Percentiles rank a stretch among this genome's conserved stretches.
These are phyloP conservation scores for Pichia kluyveri DNA, from an alignment of 805 yeast genomes.

Conservation along the genomic window DNA sequence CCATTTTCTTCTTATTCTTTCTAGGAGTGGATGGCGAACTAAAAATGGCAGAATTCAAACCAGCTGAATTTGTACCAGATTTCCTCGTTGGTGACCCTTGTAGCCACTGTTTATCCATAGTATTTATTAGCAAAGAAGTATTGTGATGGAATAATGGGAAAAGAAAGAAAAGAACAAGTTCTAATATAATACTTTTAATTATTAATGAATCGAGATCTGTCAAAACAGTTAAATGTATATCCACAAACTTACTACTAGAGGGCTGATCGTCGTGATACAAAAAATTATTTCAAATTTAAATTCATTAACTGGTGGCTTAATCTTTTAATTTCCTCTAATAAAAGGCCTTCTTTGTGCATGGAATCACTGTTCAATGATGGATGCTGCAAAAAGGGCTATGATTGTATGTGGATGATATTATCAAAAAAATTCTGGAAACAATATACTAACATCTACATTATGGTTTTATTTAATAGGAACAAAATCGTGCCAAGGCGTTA, in stretches of 20 bases:
- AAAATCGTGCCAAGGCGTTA: constrained; percentile 53
- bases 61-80: not conserved
- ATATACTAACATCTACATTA: no score
- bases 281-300: no score
- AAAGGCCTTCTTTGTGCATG: no score
- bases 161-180: no score
- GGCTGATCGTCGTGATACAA: no score
- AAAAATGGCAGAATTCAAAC: constrained; percentile 10
- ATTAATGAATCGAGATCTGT: no score
- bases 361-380: not conserved
- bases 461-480: constrained; percentile 33
- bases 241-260: no score
- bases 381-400: constrained; percentile 1
- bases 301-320: no score
- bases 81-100: not conserved
- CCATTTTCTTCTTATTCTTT: constrained; percentile 34
- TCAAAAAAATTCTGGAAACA: no score
- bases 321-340: no score
- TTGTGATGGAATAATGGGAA: not conserved
- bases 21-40: constrained; percentile 38
- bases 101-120: not conserved
- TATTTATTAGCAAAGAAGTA: not conserved
- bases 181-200: no score
- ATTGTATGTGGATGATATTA: constrained; percentile 1
- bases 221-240: no score